Evolutionary conservation across 805 yeast genomes (phyloP), one percentile per base, ranked within the genome.

Genomic region (Teunomyces stri): DNA sequence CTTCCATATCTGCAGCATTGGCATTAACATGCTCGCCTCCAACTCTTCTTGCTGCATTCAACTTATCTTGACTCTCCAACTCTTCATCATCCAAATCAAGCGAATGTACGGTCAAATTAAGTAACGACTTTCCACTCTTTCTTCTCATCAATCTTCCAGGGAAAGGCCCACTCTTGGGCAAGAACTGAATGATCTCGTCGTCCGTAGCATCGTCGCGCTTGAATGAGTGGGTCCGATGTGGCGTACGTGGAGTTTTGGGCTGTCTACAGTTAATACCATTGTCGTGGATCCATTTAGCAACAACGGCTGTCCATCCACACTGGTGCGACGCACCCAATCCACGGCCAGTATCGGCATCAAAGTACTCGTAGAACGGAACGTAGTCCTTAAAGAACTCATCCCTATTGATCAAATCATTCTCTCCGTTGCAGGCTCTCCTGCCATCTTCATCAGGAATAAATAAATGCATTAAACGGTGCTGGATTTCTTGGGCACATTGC

Each of bases 251-350:
- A 12, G 75, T 64, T 55, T 66, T 61, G n/a, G 83, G 80, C 18
- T 76, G 60, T 51, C 83, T 68, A 61, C 84, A 81, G 0, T 89
- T 78, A 40, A 82, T 77, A 50, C 96, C 96, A 38, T 87, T 87
- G 68, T 91, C 92, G 62, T 87, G 94, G 60, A 91, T 88, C 80
- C 90, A 81, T 68, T 92, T 87, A 37, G 96, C 96, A 44, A 89
- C 94, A 40, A 91, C 75, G 0, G 96, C 91, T 1, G 97, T 90
- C 97, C 97, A 90, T 10, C 97, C 97, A 74, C 90, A 85, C 70
- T 90, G 97, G 71, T 91, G 96, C 44, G 90, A 83, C 1, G 96
- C 89, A 29, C 97, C 97, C 48, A 90, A 69, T 5, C 97, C 97
- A 55, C 96, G 79, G 34, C 97, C 97, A 2, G 94, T 86, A 62